A percentile compares a stretch with the other conserved stretches of the same genome.
Conservation (phyloP, 2,329 filamentous ascomycete species). For the Hirsutella rhossiliensis region DNA sequence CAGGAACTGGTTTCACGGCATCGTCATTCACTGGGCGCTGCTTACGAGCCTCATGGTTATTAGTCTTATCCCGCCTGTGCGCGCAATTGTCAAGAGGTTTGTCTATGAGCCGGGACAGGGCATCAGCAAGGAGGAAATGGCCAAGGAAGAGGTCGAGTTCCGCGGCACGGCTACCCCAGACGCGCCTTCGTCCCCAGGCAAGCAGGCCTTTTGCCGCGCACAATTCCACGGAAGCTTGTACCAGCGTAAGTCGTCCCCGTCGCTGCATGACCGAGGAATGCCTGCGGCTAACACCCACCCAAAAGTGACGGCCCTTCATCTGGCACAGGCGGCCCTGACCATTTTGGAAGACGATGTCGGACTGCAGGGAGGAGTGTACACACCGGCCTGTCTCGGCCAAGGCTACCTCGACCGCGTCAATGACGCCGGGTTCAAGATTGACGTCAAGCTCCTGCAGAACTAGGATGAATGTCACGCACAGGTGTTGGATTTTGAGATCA, state of each 20-base stretch:
- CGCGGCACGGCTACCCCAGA: conserved; percentile 54
- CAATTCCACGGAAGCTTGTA: conserved; percentile 52
- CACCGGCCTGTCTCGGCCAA: conserved; percentile 59
- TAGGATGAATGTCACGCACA: background rate
- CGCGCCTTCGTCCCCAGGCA: conserved; percentile 21
- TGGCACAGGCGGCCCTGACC: conserved; percentile 52
- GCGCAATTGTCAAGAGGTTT: conserved; percentile 28
- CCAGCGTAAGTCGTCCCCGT: conserved; percentile 33
- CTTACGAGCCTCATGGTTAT: conserved; percentile 31
- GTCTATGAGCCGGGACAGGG: conserved; percentile 45
- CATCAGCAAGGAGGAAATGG: conserved; percentile 35
- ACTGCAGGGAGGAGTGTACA: conserved; percentile 56
- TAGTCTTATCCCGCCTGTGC: conserved; percentile 29
- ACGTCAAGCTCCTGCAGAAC: conserved; percentile 27
- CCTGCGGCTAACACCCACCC: background rate
- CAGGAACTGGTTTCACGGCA: conserved; percentile 35
- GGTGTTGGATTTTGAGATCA: too few relatives aligned
- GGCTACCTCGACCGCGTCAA: conserved; percentile 51
- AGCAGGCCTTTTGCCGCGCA: conserved; percentile 43
- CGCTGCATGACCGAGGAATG: background rate
- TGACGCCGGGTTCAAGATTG: conserved; percentile 49
- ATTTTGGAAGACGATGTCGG: conserved; percentile 50
- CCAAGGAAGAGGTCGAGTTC: conserved; percentile 50
- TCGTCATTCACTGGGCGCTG: conserved; percentile 37
- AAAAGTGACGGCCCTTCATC: conserved; percentile 50